Evolutionary conservation across 805 yeast species (phyloP).

Genomic region (Candida tallmaniae): DNA sequence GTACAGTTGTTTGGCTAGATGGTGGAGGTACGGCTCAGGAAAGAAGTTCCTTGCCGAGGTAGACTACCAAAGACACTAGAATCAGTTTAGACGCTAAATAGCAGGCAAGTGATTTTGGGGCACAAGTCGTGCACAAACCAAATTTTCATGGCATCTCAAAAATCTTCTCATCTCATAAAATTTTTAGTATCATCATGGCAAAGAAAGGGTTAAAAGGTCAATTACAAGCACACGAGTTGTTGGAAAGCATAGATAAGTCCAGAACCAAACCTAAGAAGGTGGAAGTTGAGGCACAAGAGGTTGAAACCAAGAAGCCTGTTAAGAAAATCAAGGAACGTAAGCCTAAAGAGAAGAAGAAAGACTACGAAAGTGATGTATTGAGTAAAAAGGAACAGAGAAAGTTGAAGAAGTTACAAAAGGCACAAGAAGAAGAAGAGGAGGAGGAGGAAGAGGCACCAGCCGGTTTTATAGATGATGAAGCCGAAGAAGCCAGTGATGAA

Average conservation of each 20-base stretch:
- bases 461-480: conserved; percentile 22
- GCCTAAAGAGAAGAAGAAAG: conserved; percentile 18
- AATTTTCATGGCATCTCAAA: conserved; percentile 8
- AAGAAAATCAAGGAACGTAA: conserved; percentile 8
- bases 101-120: background rate
- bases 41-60: conserved; percentile 49
- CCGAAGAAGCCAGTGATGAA: conserved; percentile 34
- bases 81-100: background rate
- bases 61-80: conserved; percentile 10
- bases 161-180: conserved; percentile 7
- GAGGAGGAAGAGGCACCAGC: conserved; percentile 32
- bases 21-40: conserved; percentile 74
- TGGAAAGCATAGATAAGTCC: conserved; percentile 21
- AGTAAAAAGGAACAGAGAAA: conserved; percentile 64
- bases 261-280: conserved; percentile 18
- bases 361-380: conserved; percentile 45
- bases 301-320: conserved; percentile 10
- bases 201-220: conserved; percentile 28
- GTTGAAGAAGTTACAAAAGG: conserved; percentile 44
- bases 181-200: conserved; percentile 19
- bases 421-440: conserved; percentile 25
- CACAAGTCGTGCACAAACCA: conserved; percentile 1
- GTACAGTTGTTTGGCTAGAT: conserved; percentile 63
- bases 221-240: conserved; percentile 24
- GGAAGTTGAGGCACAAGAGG: conserved; percentile 9